Conservation (phyloP, 306 rosid species). For the Arachis hypogaea region DNA sequence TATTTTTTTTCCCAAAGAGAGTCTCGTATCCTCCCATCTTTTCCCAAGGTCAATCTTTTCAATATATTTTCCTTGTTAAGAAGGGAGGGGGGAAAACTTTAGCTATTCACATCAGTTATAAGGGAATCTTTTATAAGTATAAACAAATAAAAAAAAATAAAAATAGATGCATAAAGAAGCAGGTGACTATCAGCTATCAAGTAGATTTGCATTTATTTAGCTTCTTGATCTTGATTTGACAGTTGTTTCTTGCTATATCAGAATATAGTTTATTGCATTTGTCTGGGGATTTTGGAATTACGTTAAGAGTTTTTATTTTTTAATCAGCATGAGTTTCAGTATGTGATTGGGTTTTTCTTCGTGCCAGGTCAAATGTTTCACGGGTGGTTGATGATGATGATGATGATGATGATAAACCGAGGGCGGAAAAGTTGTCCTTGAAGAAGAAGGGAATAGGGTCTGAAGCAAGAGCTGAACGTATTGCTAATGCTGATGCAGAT, state of each 20-base stretch:
- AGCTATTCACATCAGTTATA: too few species aligned
- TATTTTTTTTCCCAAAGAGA: too few species aligned
- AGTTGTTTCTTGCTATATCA: slow-evolving; percentile 4
- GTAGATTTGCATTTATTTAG: neutral
- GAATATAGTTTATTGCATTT: neutral
- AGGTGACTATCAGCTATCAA: too few species aligned
- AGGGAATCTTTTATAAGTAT: too few species aligned
- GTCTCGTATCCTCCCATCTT: too few species aligned
- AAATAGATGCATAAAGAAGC: too few species aligned
- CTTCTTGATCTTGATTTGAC: slow-evolving; percentile 21
- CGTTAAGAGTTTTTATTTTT: slow-evolving; percentile 17
- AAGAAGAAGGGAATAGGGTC: slow-evolving; percentile 88
- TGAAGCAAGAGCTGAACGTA: slow-evolving; percentile 79
- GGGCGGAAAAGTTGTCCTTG: slow-evolving; percentile 67
- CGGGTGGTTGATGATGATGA: slow-evolving; percentile 52
- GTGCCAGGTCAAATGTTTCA: slow-evolving; percentile 54
- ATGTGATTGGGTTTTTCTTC: slow-evolving; percentile 34
- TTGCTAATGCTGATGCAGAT: slow-evolving; percentile 81
- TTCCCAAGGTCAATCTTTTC: too few species aligned
- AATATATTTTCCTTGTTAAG: too few species aligned
- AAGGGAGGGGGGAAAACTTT: too few species aligned
- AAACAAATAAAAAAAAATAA: too few species aligned
- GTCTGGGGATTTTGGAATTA: slow-evolving; percentile 20
- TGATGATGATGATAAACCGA: slow-evolving; percentile 54
- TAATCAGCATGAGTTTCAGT: slow-evolving; percentile 1